Base-by-base conservation (phyloP, 75 land plant genomes). In the Selaginella tamariscina region DNA sequence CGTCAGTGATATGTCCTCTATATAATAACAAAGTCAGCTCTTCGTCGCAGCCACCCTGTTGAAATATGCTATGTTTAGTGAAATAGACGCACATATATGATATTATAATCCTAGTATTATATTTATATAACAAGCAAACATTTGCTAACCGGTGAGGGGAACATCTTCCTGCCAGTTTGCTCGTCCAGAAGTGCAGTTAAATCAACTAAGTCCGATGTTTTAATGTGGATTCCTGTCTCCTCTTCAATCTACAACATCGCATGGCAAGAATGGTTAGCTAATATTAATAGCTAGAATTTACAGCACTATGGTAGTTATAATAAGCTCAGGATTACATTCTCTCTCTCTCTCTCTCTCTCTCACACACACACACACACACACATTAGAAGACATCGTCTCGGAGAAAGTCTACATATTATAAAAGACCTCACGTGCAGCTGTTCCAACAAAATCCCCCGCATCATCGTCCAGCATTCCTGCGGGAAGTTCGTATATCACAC, bases 391-490 rank as follows among this genome's bases (percentile, higher is more conserved):
- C 5, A 39, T 5, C 49, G 49, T 5, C 5, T 5, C 15, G 49
- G 11, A 39, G 49, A 15, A 5, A 39, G n/a, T n/a, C n/a, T n/a
- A 39, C 5, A 39, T 39, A 15, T 15, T 5, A 15, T 5, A 5
- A 39, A 15, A 39, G 5, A 93, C 96, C 96, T 93, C 98, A 65
- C 91, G 88, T 57, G 86, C 85, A 72, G 98, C 98, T 28, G 96
- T 83, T 49, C 98, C 98, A 73, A 89, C 79, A 77, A 93, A 79
- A 75, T 89, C 91, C 33, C 85, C 86, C 63, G 68, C 78, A 64
- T 84, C 96, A 78, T 83, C 88, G 78, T 89, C 91, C 67, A 93
- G 55, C 98, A 93, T 93, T 23, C 98, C 98, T 74, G 98, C 98
- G 31, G 98, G 98, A 60, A 93, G 70, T 74, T 93, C 98, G 70